Evolutionary conservation across 306 rosid genomes (phyloP).

Genomic region (Gleditsia sinensis): DNA sequence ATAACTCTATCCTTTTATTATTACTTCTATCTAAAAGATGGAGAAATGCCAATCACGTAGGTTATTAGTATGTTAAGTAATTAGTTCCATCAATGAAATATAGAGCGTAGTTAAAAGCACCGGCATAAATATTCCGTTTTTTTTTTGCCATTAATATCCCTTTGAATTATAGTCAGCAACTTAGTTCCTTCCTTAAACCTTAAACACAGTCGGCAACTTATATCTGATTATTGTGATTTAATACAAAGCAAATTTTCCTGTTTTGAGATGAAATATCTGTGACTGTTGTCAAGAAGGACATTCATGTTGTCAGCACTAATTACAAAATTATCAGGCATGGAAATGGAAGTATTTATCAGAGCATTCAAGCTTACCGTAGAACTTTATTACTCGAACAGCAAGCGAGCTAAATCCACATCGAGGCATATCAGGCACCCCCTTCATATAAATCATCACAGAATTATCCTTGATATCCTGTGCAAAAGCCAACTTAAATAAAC

Average conservation of each 20-base stretch:
- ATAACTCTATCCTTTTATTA: background rate
- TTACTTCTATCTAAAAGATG: background rate
- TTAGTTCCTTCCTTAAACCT: background rate
- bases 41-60: background rate
- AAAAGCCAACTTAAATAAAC: background rate
- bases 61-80: too few species aligned
- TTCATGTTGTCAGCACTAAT: background rate
- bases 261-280: background rate
- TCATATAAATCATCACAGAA: background rate
- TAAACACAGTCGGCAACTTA: background rate
- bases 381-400: background rate
- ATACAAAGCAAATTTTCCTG: background rate
- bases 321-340: background rate
- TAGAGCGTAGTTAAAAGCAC: background rate
- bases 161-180: background rate
- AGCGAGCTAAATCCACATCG: slow-evolving; percentile 8
- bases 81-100: too few species aligned
- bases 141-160: too few species aligned
- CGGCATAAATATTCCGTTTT: too few species aligned
- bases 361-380: background rate
- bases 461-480: slow-evolving; percentile 15
- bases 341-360: background rate
- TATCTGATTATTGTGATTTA: background rate
- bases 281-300: background rate
- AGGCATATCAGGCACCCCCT: slow-evolving; percentile 2